These are phyloP conservation scores for Fusarium praegraminearum DNA, from an alignment of 2,329 filamentous ascomycete genomes.

Conservation along the genomic window DNA sequence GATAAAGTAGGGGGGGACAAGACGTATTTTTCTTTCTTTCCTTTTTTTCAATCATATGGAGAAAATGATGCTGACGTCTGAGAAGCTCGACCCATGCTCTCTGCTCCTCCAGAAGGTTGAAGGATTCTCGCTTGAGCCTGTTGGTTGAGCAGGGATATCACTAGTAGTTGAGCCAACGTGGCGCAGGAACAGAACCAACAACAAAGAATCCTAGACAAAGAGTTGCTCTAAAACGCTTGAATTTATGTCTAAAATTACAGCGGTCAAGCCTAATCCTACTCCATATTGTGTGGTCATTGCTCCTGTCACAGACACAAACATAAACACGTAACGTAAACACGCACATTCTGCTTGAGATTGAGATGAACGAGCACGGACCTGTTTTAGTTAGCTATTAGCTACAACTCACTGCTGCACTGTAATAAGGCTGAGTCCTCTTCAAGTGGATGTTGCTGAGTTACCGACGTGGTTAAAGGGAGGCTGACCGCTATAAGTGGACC, in stretches of 20 bases:
- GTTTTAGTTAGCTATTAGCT: conserved; percentile 13
- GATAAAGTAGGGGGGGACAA: background rate
- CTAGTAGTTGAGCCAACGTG: conserved; percentile 1
- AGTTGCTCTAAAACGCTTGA: background rate
- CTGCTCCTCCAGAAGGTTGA: conserved; percentile 2
- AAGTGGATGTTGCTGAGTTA: background rate
- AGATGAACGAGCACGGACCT: conserved; percentile 13
- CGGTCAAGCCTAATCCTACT: background rate
- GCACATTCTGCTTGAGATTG: conserved; percentile 14
- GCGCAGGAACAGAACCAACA: conserved; percentile 7
- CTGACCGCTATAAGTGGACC: conserved; percentile 16
- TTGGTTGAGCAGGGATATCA: conserved; percentile 1
- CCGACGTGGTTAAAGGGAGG: conserved; percentile 9
- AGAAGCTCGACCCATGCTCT: conserved; percentile 9
- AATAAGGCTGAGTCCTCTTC: conserved; percentile 38
- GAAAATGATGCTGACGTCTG: conserved; percentile 7
- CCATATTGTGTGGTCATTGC: conserved; percentile 3
- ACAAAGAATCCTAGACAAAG: background rate
- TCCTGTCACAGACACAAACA: background rate
- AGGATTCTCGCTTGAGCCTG: conserved; percentile 2
- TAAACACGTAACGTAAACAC: background rate
- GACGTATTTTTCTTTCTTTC: conserved; percentile 4
- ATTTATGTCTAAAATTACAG: conserved; percentile 1
- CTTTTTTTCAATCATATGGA: background rate
- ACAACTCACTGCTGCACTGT: background rate